phyloP scores from a whole-genome alignment of 805 yeast genomes.

The Pichia cephalocereana region DNA sequence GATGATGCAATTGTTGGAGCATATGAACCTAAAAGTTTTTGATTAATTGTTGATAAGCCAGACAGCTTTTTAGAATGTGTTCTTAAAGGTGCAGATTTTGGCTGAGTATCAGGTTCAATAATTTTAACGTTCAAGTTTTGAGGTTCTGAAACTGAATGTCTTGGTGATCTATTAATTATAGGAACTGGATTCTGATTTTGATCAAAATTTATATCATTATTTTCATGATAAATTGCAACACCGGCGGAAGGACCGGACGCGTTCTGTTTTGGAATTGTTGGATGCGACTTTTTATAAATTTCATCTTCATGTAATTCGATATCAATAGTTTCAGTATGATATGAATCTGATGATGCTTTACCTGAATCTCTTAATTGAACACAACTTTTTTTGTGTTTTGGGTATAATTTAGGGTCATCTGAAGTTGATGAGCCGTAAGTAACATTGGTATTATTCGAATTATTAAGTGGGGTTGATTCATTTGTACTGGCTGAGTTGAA shows the following conservation, averaged over 20 bases:
- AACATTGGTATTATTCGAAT: neutral
- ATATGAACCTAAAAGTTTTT: neutral
- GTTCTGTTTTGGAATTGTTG: neutral
- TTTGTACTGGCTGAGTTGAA: neutral
- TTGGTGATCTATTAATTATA: too few species aligned
- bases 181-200: too few species aligned
- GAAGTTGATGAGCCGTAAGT: neutral
- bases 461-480: slow-evolving; percentile 9
- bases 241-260: slow-evolving; percentile 7
- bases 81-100: neutral
- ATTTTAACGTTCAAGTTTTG: too few species aligned
- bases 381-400: slow-evolving; percentile 16
- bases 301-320: slow-evolving; percentile 31
- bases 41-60: neutral
- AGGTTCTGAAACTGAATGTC: too few species aligned
- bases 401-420: slow-evolving; percentile 10
- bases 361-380: slow-evolving; percentile 20
- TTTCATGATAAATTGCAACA: slow-evolving; percentile 3
- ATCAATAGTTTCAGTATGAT: slow-evolving; percentile 42
- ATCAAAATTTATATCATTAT: neutral
- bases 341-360: slow-evolving; percentile 12
- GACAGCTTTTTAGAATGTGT: neutral
- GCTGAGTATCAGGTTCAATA: too few species aligned
- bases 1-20: slow-evolving; percentile 14
- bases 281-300: neutral